These are phyloP conservation scores for Rhodotorula paludigena DNA, from an alignment of 768 basidiomycete genomes.

Conservation along the genomic window DNA sequence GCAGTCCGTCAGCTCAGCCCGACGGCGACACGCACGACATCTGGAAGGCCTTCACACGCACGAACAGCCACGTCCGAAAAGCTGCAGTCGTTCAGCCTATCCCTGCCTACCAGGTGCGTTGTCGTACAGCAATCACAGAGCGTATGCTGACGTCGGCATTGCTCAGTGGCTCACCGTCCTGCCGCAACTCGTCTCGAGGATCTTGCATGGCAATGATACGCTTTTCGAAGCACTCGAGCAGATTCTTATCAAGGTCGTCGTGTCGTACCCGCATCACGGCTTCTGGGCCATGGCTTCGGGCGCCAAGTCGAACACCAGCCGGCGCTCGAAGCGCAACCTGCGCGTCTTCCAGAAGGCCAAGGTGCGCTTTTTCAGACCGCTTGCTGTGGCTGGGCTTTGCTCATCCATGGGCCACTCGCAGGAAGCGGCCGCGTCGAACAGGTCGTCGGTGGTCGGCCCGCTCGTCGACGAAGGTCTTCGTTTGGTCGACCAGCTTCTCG, in stretches of 20 bases:
- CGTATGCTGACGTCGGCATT: too few relatives aligned
- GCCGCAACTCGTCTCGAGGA: slow-evolving; percentile 91
- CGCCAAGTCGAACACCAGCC: slow-evolving; percentile 69
- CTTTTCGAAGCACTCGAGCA: slow-evolving; percentile 60
- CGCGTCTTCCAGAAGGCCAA: slow-evolving; percentile 43
- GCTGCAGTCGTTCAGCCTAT: slow-evolving; percentile 51
- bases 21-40: slow-evolving; percentile 15
- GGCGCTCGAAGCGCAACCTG: slow-evolving; percentile 60
- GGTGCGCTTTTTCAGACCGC: slow-evolving; percentile 40
- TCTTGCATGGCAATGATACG: slow-evolving; percentile 64
- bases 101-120: slow-evolving; percentile 71
- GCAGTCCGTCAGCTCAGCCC: not conserved
- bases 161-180: slow-evolving; percentile 97
- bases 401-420: not conserved
- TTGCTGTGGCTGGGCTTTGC: not conserved
- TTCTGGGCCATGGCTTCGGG: slow-evolving; percentile 89
- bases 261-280: slow-evolving; percentile 79
- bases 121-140: too few relatives aligned
- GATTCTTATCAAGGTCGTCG: slow-evolving; percentile 70
- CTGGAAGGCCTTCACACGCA: not conserved
- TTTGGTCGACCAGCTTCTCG: slow-evolving; percentile 36
- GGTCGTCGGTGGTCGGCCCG: not conserved
- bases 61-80: slow-evolving; percentile 6
- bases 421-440: not conserved
- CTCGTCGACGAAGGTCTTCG: slow-evolving; percentile 28